Evolutionary conservation across 305 asterid genomes (phyloP).

Genomic region (Plantago coronopus): DNA sequence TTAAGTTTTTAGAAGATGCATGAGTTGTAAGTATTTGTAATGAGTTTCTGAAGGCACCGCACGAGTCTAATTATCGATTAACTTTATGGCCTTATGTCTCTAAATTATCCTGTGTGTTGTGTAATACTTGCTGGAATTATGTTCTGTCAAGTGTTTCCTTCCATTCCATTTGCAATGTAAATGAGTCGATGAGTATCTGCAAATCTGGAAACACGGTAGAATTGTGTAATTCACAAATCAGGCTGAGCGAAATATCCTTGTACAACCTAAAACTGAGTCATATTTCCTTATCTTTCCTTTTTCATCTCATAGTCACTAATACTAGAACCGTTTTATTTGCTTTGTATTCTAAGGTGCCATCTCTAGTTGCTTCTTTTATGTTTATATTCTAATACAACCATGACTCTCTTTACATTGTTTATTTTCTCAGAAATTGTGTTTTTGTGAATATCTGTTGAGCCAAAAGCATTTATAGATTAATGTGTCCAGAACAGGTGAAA

Average conservation of each 20-base stretch:
- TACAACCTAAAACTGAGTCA: too few species aligned
- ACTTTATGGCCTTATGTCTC: too few species aligned
- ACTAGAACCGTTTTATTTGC: neutral
- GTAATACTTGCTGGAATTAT: too few species aligned
- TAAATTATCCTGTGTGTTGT: too few species aligned
- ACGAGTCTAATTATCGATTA: too few species aligned
- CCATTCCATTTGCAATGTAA: neutral
- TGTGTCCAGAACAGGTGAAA: conserved; percentile 74
- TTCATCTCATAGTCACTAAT: neutral
- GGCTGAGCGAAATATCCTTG: too few species aligned
- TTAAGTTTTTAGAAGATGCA: too few species aligned
- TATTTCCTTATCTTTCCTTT: neutral
- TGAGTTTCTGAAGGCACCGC: too few species aligned
- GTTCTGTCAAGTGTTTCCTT: too few species aligned
- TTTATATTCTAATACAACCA: conserved; percentile 7
- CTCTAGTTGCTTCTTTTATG: conserved; percentile 1
- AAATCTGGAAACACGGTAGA: neutral
- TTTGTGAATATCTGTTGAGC: neutral
- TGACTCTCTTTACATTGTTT: conserved; percentile 1
- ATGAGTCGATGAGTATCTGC: neutral
- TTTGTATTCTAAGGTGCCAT: conserved; percentile 1
- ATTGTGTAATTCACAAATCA: too few species aligned
- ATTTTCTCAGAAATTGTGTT: neutral
- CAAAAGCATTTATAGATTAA: conserved; percentile 24
- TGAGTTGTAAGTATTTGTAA: too few species aligned